Base-by-base conservation (phyloP, 192 early-diverging fungal species). In the Spizellomyces punctatus region DNA sequence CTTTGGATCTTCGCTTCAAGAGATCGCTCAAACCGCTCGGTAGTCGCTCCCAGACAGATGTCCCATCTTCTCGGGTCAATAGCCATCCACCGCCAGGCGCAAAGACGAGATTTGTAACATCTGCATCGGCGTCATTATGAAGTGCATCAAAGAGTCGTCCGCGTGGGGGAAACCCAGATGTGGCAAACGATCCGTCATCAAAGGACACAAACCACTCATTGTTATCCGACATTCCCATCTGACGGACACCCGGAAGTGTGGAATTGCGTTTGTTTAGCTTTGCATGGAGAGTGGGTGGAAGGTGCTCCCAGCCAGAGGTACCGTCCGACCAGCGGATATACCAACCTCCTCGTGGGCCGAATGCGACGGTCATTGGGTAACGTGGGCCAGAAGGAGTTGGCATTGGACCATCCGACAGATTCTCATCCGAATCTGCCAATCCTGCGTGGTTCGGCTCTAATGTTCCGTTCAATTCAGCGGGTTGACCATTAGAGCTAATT, bases 71-170 rank as follows among this genome's bases (percentile, higher is more conserved):
- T 27, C 72, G 27, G 9, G 69, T 58, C 27, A 79, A 46, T 8
- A 74, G 46, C 69, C 73, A 79, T 5, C 77, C 77, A 10, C 73
- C 77, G 54, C 67, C 77, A 12, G 77, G 77, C n/a, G 77, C 77
- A 79, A 79, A 79, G 48, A 69, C 63, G 4, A 79, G 58, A 21
- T 60, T 57, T 10, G 47, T 66, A 16, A 74, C 58, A 27, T 72
- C 77, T 16, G 65, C 72, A 49, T 71, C 72, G 16, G 49, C 60
- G 9, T 69, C 59, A 48, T 69, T 66, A 48, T 64, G 60, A 19
- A 79, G 43, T 1, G 59, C 72, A 46, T 79, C 67, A 45, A 42
- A 57, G 14, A 79, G 60, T 65, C 65, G 68, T 7, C 64, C 72
- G 9, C 61, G 42, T 41, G 70, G 68, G 16, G 72, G 47, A 52